Evolutionary conservation across 441 rosid species (phyloP), one percentile per base, ranked within the genome.

Genomic region (Brassica hybrid): DNA sequence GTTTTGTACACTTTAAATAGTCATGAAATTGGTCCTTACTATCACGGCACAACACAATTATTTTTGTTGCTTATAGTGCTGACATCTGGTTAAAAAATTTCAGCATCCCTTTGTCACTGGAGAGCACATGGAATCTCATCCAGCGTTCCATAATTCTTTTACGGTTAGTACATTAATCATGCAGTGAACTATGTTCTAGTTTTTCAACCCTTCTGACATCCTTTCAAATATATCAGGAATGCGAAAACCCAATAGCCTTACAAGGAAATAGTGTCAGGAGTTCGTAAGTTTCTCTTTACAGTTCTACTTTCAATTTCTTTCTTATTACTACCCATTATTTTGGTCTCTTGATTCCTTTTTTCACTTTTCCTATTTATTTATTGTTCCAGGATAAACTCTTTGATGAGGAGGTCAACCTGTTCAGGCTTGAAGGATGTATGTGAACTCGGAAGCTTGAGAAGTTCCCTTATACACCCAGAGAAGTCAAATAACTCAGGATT

Each of bases 101-200:
- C 87, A 90, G 92, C 92, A 90, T 76, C 87, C 88, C 6, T 90
- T 90, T 85, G 85, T 88, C 69, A 85, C 86, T 74, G 84, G 86
- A 58, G 81, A 79, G 56, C 82, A 78, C 77, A 70, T 18, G 71
- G 98, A 91, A 76, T 71, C 88, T 81, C 76, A 86, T 67, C 68
- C 77, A 19, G 80, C 83, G 41, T 67, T 68, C 63, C 81, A 73
- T 61, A 78, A 72, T 75, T 88, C 89, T 61, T 62, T 82, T 71
- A 76, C 69, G 89, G 90, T 84, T 50, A 81, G 85, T 85, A 69
- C 48, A 62, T 45, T 54, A 17, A 52, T 8, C 21, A 48, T 67
- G 57, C 65, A 60, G 11, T 61, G 41, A 45, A 65, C 48, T 63
- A 61, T 9, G 69, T 67, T 67, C 75, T 69, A 45, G 60, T 71